Evolutionary conservation across 768 basidiomycete species (phyloP).

Genomic region (Pleurotus cornucopiae): DNA sequence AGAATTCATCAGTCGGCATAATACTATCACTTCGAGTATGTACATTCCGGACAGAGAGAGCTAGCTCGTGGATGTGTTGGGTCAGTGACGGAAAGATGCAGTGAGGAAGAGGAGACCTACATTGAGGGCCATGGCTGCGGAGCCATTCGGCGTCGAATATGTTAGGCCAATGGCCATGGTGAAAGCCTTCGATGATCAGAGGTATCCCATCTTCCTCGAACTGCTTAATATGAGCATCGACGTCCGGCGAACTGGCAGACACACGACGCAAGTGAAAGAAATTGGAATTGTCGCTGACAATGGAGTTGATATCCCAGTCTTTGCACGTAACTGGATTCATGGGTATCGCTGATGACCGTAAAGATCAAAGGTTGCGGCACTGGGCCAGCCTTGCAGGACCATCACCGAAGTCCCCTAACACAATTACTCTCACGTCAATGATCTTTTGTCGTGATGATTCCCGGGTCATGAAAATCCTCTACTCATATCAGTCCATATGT

Average conservation of each 20-base stretch:
- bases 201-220: constrained; percentile 55
- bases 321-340: constrained; percentile 10
- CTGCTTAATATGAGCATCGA: constrained; percentile 31
- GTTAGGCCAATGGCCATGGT: constrained; percentile 56
- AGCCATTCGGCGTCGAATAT: constrained; percentile 60
- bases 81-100: not conserved
- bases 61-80: constrained; percentile 26
- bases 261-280: constrained; percentile 42
- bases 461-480: too few species aligned
- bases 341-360: too few species aligned
- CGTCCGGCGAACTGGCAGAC: constrained; percentile 21
- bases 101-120: constrained; percentile 13
- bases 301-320: constrained; percentile 46
- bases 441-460: too few species aligned
- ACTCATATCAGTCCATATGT: too few species aligned
- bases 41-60: constrained; percentile 60
- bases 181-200: constrained; percentile 59
- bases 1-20: constrained; percentile 50
- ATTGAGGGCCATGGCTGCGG: constrained; percentile 22
- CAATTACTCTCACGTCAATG: too few species aligned
- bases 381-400: too few species aligned
- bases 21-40: constrained; percentile 49
- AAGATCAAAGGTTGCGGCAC: too few species aligned
- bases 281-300: constrained; percentile 32
- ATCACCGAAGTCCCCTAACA: too few species aligned